Percentiles rank a stretch among this genome's conserved stretches.
phyloP scores from a whole-genome alignment of 2,329 filamentous ascomycete genomes.

The Fusarium mundagurra region DNA sequence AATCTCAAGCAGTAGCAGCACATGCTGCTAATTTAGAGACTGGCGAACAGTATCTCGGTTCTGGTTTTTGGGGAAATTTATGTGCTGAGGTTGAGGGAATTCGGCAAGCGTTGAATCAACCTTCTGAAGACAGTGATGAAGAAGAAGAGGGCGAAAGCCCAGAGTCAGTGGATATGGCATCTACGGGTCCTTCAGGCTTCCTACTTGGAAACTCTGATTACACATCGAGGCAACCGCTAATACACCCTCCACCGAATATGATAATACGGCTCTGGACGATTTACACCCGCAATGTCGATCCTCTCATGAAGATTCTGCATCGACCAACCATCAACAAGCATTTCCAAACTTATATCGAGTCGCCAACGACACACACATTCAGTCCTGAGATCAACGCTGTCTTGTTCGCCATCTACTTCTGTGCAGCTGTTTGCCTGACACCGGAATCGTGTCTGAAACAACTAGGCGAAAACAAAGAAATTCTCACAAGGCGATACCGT shows the following conservation, averaged over 20 bases:
- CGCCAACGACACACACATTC: constrained; percentile 23
- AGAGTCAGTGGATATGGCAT: constrained; percentile 41
- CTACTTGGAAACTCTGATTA: constrained; percentile 42
- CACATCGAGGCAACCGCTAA: constrained; percentile 25
- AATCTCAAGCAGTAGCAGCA: constrained; percentile 14
- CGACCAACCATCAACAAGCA: constrained; percentile 50
- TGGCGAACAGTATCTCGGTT: constrained; percentile 51
- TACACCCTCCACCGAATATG: constrained; percentile 51
- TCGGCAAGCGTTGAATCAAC: constrained; percentile 55
- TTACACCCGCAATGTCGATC: constrained; percentile 55
- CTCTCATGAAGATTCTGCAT: constrained; percentile 57
- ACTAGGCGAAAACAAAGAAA: constrained; percentile 49
- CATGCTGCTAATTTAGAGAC: constrained; percentile 35
- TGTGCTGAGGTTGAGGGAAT: constrained; percentile 57
- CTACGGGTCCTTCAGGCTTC: constrained; percentile 42
- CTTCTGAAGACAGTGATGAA: constrained; percentile 52
- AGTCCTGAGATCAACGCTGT: constrained; percentile 48
- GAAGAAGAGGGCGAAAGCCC: constrained; percentile 48
- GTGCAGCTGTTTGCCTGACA: constrained; percentile 49
- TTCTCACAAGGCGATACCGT: constrained; percentile 47
- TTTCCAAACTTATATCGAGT: constrained; percentile 42
- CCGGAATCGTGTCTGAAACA: constrained; percentile 45
- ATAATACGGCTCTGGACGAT: constrained; percentile 50
- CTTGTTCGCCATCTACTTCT: constrained; percentile 57
- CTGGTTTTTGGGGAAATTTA: constrained; percentile 56